Conservation (phyloP, 768 basidiomycete genomes). For the Suillus alpinus region DNA sequence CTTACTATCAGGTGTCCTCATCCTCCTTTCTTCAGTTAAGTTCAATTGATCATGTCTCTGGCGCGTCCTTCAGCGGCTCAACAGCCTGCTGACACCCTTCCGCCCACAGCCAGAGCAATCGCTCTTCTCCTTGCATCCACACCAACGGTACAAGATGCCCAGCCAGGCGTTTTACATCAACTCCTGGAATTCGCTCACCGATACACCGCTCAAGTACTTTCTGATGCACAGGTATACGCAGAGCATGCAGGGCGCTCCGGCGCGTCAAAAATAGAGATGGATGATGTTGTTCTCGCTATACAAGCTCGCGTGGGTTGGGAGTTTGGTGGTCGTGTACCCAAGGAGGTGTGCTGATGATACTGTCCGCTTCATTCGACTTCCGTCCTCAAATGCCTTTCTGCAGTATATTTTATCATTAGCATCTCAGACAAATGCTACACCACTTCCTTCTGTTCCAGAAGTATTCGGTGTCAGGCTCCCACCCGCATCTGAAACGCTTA, state of each 20-base stretch:
- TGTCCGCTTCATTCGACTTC: not conserved
- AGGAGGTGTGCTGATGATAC: slow-evolving; percentile 59
- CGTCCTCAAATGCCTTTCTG: slow-evolving; percentile 1
- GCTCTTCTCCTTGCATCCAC: slow-evolving; percentile 81
- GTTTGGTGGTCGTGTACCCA: slow-evolving; percentile 83
- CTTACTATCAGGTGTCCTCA: not conserved
- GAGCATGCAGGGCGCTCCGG: slow-evolving; percentile 79
- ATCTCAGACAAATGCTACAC: slow-evolving; percentile 76
- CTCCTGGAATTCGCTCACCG: slow-evolving; percentile 84
- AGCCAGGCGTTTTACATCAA: slow-evolving; percentile 84
- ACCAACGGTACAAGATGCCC: slow-evolving; percentile 81
- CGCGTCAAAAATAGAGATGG: slow-evolving; percentile 66
- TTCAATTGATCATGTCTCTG: slow-evolving; percentile 32
- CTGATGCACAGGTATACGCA: slow-evolving; percentile 83
- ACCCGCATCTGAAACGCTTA: slow-evolving; percentile 62
- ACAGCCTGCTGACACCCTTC: slow-evolving; percentile 57
- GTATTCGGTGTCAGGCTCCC: slow-evolving; percentile 87
- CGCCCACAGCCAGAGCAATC: slow-evolving; percentile 82
- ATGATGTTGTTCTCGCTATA: slow-evolving; percentile 77
- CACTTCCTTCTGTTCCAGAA: slow-evolving; percentile 82
- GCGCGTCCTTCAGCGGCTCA: slow-evolving; percentile 30
- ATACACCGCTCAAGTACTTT: slow-evolving; percentile 79
- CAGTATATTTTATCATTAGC: slow-evolving; percentile 81
- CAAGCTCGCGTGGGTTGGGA: slow-evolving; percentile 93
- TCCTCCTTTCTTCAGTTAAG: not conserved